phyloP scores from a whole-genome alignment of 345 rosid genomes.

The Eucalyptus caleyi region DNA sequence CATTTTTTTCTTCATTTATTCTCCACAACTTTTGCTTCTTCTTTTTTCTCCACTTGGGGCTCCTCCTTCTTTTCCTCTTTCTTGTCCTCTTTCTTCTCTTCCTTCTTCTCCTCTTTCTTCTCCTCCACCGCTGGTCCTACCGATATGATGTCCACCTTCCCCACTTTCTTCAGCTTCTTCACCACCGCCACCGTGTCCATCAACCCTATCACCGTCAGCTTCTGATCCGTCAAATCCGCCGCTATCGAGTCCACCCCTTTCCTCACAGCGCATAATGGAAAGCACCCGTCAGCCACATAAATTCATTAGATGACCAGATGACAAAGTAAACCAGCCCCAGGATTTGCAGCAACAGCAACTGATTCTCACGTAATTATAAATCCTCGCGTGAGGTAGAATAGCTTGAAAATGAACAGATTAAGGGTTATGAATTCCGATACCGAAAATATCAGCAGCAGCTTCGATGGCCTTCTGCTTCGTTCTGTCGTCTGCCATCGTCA shows the following conservation, averaged over 20 bases:
- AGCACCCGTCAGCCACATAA: not conserved
- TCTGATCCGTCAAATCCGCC: constrained; percentile 10
- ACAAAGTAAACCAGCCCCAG: not conserved
- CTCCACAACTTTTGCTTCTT: not conserved
- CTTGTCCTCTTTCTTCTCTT: not conserved
- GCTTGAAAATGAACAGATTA: not conserved
- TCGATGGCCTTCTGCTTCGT: constrained; percentile 4
- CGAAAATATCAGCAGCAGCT: not conserved
- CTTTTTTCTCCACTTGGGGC: not conserved
- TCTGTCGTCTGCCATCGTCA: constrained; percentile 1
- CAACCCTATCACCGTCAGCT: constrained; percentile 8
- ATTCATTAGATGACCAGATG: not conserved
- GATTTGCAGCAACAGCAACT: not conserved
- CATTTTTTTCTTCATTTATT: not conserved
- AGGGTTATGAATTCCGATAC: not conserved
- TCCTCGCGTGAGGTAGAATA: not conserved
- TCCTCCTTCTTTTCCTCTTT: not conserved
- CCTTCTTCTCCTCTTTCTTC: not conserved
- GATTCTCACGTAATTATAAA: not conserved
- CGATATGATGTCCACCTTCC: constrained; percentile 4
- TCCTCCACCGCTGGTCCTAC: constrained; percentile 12
- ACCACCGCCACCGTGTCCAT: constrained; percentile 15
- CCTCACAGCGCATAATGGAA: not conserved
- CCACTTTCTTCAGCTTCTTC: constrained; percentile 14
- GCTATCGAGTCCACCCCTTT: constrained; percentile 8